phyloP scores from a whole-genome alignment of 2,329 filamentous ascomycete species.

The Pezicula radicicola region DNA sequence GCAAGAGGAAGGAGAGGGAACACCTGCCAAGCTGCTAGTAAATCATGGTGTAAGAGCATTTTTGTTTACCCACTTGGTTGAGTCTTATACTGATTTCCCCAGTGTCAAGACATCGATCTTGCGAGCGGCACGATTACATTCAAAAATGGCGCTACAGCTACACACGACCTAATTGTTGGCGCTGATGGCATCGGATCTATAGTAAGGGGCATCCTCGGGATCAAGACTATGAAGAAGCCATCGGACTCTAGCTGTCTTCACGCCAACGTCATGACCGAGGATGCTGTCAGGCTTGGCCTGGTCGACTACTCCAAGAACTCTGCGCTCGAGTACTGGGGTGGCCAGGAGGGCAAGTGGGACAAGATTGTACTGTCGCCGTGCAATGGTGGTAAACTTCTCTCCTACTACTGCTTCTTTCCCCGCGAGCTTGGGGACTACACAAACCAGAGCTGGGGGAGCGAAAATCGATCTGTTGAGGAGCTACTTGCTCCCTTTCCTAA shows the following conservation, averaged over 20 bases:
- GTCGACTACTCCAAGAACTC: constrained; percentile 58
- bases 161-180: constrained; percentile 29
- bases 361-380: constrained; percentile 70
- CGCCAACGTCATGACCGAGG: constrained; percentile 58
- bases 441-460: constrained; percentile 55
- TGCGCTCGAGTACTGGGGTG: constrained; percentile 68
- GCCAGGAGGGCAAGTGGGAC: constrained; percentile 58
- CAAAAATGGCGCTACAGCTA: constrained; percentile 9
- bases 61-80: too few relatives aligned
- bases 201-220: constrained; percentile 55
- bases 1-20: constrained; percentile 50
- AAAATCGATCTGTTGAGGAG: constrained; percentile 49
- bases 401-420: constrained; percentile 69
- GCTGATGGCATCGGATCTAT: constrained; percentile 55
- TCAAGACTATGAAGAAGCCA: constrained; percentile 54
- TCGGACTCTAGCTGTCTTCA: constrained; percentile 61
- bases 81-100: not conserved
- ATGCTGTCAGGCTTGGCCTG: constrained; percentile 55
- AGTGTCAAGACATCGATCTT: constrained; percentile 39
- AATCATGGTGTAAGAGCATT: constrained; percentile 50
- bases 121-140: constrained; percentile 38
- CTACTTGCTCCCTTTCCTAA: constrained; percentile 57
- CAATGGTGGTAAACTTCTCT: constrained; percentile 60
- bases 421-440: constrained; percentile 55
- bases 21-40: constrained; percentile 48